Conservation (phyloP, 2,329 filamentous ascomycete species). For the Colletotrichum kahawae region DNA sequence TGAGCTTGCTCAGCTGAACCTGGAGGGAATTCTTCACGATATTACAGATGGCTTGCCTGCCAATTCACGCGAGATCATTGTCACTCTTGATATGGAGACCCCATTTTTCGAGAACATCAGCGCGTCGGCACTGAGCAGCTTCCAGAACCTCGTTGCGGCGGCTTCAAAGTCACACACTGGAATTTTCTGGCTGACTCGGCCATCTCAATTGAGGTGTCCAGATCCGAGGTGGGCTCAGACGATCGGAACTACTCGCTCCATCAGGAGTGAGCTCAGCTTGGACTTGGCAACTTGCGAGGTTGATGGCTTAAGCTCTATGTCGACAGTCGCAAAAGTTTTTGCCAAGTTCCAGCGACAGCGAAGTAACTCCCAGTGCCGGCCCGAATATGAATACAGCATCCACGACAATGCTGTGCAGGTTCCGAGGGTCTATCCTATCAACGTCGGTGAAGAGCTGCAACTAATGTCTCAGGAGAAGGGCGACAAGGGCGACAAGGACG, state of each 20-base stretch:
- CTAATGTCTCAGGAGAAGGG: not conserved
- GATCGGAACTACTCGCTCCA: conserved; percentile 25
- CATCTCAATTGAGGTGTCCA: conserved; percentile 23
- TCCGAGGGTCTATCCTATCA: not conserved
- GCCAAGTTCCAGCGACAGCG: not conserved
- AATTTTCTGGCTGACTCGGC: conserved; percentile 29
- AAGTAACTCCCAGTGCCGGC: accelerated
- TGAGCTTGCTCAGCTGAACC: not conserved
- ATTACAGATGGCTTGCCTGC: not conserved
- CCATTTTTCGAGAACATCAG: conserved; percentile 22
- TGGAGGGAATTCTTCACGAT: not conserved
- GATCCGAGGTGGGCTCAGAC: conserved; percentile 26
- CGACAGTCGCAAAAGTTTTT: not conserved
- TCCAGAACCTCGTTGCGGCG: conserved; percentile 16
- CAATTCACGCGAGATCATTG: not conserved
- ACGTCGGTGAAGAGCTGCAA: not conserved
- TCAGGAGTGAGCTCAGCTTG: conserved; percentile 24
- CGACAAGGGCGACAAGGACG: not conserved
- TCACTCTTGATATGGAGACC: conserved; percentile 21
- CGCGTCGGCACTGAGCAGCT: not conserved
- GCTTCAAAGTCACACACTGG: not conserved
- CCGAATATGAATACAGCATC: conserved; percentile 2
- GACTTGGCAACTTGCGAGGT: conserved; percentile 10
- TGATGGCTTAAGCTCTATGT: not conserved
- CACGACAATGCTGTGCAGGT: not conserved